Conservation (phyloP, 257 asterid species). For the Plectranthus barbatus region DNA sequence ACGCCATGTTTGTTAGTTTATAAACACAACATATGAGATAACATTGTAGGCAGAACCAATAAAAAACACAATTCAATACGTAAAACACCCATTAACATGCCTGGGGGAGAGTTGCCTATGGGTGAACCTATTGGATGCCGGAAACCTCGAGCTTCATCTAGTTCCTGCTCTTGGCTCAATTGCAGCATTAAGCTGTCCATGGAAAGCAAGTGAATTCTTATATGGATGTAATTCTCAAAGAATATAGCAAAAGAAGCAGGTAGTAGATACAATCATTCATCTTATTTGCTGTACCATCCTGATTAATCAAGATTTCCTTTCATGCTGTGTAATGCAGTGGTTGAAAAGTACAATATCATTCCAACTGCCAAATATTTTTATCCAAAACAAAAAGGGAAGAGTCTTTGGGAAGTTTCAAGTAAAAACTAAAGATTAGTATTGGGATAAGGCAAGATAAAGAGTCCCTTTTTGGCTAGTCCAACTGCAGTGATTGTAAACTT, state of each 20-base stretch:
- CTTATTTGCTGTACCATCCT: too few species aligned
- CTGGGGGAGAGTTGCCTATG: slow-evolving; percentile 82
- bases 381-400: too few species aligned
- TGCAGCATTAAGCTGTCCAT: slow-evolving; percentile 73
- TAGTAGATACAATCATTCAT: too few species aligned
- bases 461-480: too few species aligned
- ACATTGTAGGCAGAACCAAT: not conserved
- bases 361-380: too few species aligned
- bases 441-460: too few species aligned
- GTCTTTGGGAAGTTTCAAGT: too few species aligned
- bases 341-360: too few species aligned
- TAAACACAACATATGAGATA: not conserved
- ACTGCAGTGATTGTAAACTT: too few species aligned
- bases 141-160: slow-evolving; percentile 59
- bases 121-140: slow-evolving; percentile 79
- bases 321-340: too few species aligned
- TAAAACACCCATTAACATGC: slow-evolving; percentile 22
- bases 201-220: not conserved
- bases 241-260: not conserved
- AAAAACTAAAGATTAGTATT: too few species aligned
- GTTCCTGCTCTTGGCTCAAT: slow-evolving; percentile 79
- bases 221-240: not conserved
- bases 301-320: too few species aligned
- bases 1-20: not conserved
- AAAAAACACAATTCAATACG: not conserved